Conservation (phyloP, 2,329 filamentous ascomycete species). For the Elsinoe necatrix region DNA sequence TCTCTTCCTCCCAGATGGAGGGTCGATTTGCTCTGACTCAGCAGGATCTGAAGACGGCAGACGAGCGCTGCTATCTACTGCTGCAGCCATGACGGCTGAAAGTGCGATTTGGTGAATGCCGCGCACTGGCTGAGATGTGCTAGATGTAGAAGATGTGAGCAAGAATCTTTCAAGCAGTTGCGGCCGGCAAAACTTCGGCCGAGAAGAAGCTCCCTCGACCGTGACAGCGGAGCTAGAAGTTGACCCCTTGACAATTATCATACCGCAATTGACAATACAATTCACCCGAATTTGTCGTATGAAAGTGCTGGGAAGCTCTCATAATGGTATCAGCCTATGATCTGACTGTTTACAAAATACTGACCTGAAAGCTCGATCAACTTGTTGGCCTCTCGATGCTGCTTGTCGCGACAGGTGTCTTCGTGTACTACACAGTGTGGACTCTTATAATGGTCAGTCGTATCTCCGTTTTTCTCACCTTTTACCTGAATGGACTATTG, state of each 20-base stretch:
- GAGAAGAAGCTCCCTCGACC: neutral
- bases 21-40: slow-evolving; percentile 16
- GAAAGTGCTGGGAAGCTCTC: neutral
- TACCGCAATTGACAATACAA: neutral
- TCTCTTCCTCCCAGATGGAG: slow-evolving; percentile 25
- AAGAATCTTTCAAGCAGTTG: slow-evolving; percentile 10
- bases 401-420: slow-evolving; percentile 62
- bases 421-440: slow-evolving; percentile 95
- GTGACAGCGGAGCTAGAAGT: neutral
- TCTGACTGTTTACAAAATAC: too few relatives aligned
- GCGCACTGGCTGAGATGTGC: neutral
- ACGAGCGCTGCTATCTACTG: neutral
- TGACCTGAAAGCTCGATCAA: slow-evolving; percentile 69
- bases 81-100: slow-evolving; percentile 4
- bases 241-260: slow-evolving; percentile 10
- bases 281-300: neutral
- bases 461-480: neutral
- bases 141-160: neutral
- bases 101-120: neutral
- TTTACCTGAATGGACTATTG: neutral
- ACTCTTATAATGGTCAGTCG: slow-evolving; percentile 81
- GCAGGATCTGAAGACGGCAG: slow-evolving; percentile 15
- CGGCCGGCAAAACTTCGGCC: slow-evolving; percentile 11
- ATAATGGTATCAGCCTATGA: slow-evolving; percentile 16
- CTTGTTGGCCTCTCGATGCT: slow-evolving; percentile 69